These are phyloP conservation scores for Epichloe typhina DNA, from an alignment of 2,329 filamentous ascomycete genomes.

Conservation along the genomic window DNA sequence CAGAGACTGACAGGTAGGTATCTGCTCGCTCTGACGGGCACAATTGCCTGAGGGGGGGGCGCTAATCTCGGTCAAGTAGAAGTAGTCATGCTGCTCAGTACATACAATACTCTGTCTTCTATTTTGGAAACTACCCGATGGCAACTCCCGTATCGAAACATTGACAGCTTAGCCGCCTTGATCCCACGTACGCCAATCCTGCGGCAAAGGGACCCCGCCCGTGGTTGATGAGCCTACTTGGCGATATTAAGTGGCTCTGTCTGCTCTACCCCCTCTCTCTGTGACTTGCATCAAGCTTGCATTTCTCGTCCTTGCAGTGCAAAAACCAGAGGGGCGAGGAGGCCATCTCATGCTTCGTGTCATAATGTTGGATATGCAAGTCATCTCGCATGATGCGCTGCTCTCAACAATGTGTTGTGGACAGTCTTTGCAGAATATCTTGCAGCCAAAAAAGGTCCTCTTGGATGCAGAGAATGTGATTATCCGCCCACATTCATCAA, in stretches of 20 bases:
- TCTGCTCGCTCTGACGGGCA: too few relatives aligned
- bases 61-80: too few relatives aligned
- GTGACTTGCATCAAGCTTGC: neutral
- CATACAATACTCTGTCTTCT: too few relatives aligned
- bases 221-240: neutral
- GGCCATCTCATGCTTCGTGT: neutral
- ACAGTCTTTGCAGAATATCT: neutral
- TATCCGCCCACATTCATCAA: constrained; percentile 29
- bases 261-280: neutral
- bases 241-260: neutral
- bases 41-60: too few relatives aligned
- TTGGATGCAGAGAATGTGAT: too few relatives aligned
- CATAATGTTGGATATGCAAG: neutral
- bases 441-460: too few relatives aligned
- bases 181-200: neutral
- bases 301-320: neutral
- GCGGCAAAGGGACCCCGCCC: neutral
- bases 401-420: neutral
- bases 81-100: too few relatives aligned
- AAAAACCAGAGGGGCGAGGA: neutral
- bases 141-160: neutral
- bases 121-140: too few relatives aligned
- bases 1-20: too few relatives aligned
- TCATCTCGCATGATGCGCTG: neutral
- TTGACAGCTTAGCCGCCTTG: neutral